Conservation (phyloP, 2,329 filamentous ascomycete species). For the Apiospora koreana region DNA sequence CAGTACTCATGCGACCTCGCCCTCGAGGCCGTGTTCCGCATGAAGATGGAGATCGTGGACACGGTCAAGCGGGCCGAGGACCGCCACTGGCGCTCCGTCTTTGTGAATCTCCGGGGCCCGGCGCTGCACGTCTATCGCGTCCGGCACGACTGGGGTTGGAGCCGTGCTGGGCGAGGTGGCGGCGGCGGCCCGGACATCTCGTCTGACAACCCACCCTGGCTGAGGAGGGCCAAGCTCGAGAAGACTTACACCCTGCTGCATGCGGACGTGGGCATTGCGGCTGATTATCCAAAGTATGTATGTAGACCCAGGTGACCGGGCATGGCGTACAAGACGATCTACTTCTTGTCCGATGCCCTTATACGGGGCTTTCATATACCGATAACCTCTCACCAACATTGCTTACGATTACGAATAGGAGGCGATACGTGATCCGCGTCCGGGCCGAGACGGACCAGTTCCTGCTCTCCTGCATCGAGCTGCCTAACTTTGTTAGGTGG, state of each 20-base stretch:
- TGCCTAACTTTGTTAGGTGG: conserved; percentile 69
- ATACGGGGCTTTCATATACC: background rate
- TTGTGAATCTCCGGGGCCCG: conserved; percentile 67
- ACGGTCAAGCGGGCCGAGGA: conserved; percentile 63
- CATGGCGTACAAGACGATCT: background rate
- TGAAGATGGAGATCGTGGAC: conserved; percentile 67
- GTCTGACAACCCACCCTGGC: conserved; percentile 47
- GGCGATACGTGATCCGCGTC: conserved; percentile 69
- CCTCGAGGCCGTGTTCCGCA: conserved; percentile 58
- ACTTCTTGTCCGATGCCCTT: no score
- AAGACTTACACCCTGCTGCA: conserved; percentile 73
- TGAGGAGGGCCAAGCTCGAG: conserved; percentile 57
- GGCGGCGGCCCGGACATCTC: conserved; percentile 50
- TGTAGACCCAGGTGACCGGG: background rate
- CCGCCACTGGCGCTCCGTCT: conserved; percentile 65
- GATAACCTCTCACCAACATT: conserved; percentile 14
- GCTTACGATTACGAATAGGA: conserved; percentile 36
- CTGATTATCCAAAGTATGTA: conserved; percentile 69
- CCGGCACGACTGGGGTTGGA: conserved; percentile 45
- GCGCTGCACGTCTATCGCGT: conserved; percentile 65
- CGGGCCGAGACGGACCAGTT: conserved; percentile 75
- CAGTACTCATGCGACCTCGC: conserved; percentile 57
- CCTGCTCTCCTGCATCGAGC: conserved; percentile 64
- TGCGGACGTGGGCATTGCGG: conserved; percentile 73
- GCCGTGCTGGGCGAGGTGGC: conserved; percentile 41